These are phyloP conservation scores for Kurtzmaniella natalensis DNA, from an alignment of 1,139 yeast species.

Conservation along the genomic window DNA sequence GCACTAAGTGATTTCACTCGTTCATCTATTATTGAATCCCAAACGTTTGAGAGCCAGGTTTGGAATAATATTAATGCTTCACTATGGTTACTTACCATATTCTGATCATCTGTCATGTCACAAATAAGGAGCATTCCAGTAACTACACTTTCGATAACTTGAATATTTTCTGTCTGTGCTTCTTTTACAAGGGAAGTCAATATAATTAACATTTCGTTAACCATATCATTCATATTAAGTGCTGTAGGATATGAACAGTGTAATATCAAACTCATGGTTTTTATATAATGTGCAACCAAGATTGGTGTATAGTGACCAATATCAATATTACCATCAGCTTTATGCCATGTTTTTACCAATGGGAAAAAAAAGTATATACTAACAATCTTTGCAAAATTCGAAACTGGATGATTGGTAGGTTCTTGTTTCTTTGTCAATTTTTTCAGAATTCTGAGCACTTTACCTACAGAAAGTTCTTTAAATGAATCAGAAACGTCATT, in stretches of 20 bases:
- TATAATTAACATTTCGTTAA: constrained; percentile 46
- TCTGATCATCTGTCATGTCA: constrained; percentile 40
- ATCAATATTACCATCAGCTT: constrained; percentile 35
- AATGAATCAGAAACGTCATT: constrained; percentile 36
- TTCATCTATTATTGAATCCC: constrained; percentile 47
- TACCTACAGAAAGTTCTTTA: constrained; percentile 41
- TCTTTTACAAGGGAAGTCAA: constrained; percentile 23
- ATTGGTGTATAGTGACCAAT: constrained; percentile 55
- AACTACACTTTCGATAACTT: constrained; percentile 40
- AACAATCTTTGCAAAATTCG: constrained; percentile 43
- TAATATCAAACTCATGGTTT: constrained; percentile 52
- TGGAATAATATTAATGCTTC: constrained; percentile 30
- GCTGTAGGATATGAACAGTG: constrained; percentile 57
- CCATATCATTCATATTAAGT: constrained; percentile 51
- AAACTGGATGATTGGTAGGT: constrained; percentile 13
- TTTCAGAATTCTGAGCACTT: constrained; percentile 47
- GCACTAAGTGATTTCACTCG: constrained; percentile 46
- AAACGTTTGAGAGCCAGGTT: constrained; percentile 36
- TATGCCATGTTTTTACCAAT: constrained; percentile 52
- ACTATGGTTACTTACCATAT: constrained; percentile 23
- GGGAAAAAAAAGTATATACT: constrained; percentile 52
- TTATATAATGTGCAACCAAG: constrained; percentile 54
- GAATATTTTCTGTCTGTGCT: constrained; percentile 24
- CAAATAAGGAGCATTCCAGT: constrained; percentile 45
- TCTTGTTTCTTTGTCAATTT: constrained; percentile 19